Conservation (phyloP, 2,329 filamentous ascomycete species). For the Cladosporium sp. region DNA sequence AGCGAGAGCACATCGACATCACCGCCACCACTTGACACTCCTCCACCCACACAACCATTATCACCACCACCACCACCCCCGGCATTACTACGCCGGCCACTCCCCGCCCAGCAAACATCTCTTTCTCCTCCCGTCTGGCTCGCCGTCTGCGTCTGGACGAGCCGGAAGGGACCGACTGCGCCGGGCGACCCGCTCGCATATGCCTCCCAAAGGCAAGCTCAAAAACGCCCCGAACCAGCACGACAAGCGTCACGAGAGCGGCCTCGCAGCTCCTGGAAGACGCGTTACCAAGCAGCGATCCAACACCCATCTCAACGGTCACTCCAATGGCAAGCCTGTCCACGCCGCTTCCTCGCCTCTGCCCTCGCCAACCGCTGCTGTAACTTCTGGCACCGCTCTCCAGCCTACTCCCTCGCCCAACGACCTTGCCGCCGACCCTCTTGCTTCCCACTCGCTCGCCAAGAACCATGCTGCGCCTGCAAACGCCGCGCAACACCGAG, state of each 20-base stretch:
- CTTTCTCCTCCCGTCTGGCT: slow-evolving; percentile 25
- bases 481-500: slow-evolving; percentile 24
- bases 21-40: neutral
- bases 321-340: slow-evolving; percentile 36
- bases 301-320: slow-evolving; percentile 42
- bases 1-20: neutral
- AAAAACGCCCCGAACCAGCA: slow-evolving; percentile 42
- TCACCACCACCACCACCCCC: slow-evolving; percentile 15
- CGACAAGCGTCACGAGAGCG: slow-evolving; percentile 74
- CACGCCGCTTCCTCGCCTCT: slow-evolving; percentile 35
- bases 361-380: slow-evolving; percentile 25
- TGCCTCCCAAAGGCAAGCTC: slow-evolving; percentile 47
- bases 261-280: slow-evolving; percentile 73
- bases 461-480: slow-evolving; percentile 18
- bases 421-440: slow-evolving; percentile 17
- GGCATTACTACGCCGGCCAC: slow-evolving; percentile 6
- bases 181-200: slow-evolving; percentile 21
- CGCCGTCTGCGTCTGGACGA: slow-evolving; percentile 25
- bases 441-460: slow-evolving; percentile 6
- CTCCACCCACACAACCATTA: neutral
- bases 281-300: slow-evolving; percentile 52
- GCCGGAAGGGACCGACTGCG: slow-evolving; percentile 23
- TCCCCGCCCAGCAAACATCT: neutral
- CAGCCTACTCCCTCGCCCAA: neutral
- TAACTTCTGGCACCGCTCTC: neutral